Evolutionary conservation across 768 basidiomycete genomes (phyloP).

Genomic region (Gelatoporia subvermispora): DNA sequence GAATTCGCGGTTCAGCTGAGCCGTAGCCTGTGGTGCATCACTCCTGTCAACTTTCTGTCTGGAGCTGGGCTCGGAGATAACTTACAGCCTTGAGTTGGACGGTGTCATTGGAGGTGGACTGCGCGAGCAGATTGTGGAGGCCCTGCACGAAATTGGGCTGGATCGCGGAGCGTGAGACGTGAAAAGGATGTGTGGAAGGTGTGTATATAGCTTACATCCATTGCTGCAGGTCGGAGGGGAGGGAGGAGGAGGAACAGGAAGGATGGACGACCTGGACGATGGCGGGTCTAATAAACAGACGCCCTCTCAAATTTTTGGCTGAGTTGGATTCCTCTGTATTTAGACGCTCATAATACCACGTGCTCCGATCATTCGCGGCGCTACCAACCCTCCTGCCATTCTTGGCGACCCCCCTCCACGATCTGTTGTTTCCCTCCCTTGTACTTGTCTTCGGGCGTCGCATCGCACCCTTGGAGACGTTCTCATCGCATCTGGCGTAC

Average conservation of each 20-base stretch:
- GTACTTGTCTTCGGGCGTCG: too few relatives aligned
- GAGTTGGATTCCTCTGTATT: conserved; percentile 5
- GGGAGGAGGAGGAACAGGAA: conserved; percentile 1
- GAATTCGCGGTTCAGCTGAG: conserved; percentile 85
- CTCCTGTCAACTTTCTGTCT: too few relatives aligned
- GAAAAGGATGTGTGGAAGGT: neutral
- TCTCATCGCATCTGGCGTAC: too few relatives aligned
- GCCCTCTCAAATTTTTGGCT: conserved; percentile 22
- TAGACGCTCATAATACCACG: too few relatives aligned
- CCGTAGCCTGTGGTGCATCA: conserved; percentile 63
- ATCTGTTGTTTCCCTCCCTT: too few relatives aligned
- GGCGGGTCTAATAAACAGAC: neutral
- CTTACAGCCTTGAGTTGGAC: conserved; percentile 83
- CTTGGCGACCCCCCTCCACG: too few relatives aligned
- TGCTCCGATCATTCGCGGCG: too few relatives aligned
- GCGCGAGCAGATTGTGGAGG: conserved; percentile 80
- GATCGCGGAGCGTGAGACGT: conserved; percentile 3
- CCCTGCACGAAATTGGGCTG: conserved; percentile 74
- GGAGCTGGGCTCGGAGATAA: too few relatives aligned
- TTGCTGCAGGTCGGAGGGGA: conserved; percentile 3
- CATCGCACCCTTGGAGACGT: too few relatives aligned
- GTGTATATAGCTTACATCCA: conserved; percentile 6
- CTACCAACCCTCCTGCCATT: too few relatives aligned
- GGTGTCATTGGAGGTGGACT: conserved; percentile 87
- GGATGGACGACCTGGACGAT: neutral